Percentiles rank a stretch among this genome's conserved stretches.
Evolutionary conservation across 805 yeast species (phyloP).

Genomic region (Wickerhamomyces mucosus): DNA sequence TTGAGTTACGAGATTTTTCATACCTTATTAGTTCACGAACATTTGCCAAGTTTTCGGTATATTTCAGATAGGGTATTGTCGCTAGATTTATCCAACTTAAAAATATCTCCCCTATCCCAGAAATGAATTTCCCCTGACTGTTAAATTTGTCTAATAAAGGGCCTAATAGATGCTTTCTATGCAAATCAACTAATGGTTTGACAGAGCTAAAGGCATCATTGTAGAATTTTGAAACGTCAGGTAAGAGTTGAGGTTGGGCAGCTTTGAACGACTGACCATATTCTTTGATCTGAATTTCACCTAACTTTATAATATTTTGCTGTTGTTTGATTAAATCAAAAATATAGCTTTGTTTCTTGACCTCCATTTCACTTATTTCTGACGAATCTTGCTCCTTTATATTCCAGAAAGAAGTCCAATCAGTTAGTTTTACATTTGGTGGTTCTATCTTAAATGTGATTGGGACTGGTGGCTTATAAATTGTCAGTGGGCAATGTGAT

Average conservation of each 20-base stretch:
- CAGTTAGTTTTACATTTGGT: conserved; percentile 25
- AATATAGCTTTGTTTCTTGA: conserved; percentile 63
- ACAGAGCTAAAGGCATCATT: conserved; percentile 51
- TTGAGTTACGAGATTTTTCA: conserved; percentile 31
- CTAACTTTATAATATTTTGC: conserved; percentile 58
- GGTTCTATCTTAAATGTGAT: conserved; percentile 3
- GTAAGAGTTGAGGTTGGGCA: conserved; percentile 33
- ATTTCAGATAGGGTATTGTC: conserved; percentile 40
- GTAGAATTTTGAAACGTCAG: conserved; percentile 45
- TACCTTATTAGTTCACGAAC: conserved; percentile 45
- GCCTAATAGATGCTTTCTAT: conserved; percentile 41
- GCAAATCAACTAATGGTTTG: conserved; percentile 43
- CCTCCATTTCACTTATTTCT: conserved; percentile 38
- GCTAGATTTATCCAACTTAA: conserved; percentile 57
- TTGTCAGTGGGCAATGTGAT: conserved; percentile 25
- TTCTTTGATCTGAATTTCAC: conserved; percentile 51
- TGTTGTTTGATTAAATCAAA: conserved; percentile 70
- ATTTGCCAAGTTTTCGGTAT: conserved; percentile 52
- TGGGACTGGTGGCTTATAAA: conserved; percentile 15
- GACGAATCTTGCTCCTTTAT: conserved; percentile 43
- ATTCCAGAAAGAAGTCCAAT: conserved; percentile 65
- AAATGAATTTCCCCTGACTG: conserved; percentile 57
- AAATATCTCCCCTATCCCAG: conserved; percentile 53
- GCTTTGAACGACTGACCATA: conserved; percentile 36
- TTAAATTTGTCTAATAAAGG: conserved; percentile 50